Evolutionary conservation across 257 asterid species (phyloP).

Genomic region (Oldenlandia corymbosa): DNA sequence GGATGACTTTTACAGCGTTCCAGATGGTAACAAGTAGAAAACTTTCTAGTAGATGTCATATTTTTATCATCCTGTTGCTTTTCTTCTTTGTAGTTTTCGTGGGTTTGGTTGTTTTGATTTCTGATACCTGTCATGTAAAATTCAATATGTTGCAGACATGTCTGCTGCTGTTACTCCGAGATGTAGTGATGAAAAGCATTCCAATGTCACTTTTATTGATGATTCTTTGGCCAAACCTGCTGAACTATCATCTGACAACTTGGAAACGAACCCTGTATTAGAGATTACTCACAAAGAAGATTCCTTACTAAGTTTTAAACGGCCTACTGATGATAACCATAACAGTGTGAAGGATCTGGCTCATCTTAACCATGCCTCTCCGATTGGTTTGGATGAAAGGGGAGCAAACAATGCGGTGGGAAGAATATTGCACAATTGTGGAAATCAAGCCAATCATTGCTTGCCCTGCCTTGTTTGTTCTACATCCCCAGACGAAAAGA

Average conservation of each 20-base stretch:
- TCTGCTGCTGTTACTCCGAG: slow-evolving; percentile 78
- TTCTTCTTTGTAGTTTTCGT: neutral
- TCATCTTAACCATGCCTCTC: slow-evolving; percentile 19
- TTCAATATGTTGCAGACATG: slow-evolving; percentile 47
- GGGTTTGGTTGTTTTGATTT: slow-evolving; percentile 5
- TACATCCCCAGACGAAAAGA: slow-evolving; percentile 52
- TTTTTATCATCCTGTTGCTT: neutral
- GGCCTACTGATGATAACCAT: slow-evolving; percentile 33
- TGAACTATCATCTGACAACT: slow-evolving; percentile 16
- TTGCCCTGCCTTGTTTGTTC: slow-evolving; percentile 85
- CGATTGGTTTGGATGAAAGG: slow-evolving; percentile 25
- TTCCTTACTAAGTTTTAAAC: slow-evolving; percentile 33
- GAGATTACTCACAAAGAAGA: slow-evolving; percentile 13
- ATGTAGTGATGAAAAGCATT: slow-evolving; percentile 38
- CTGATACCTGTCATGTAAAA: neutral
- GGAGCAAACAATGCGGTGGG: slow-evolving; percentile 31
- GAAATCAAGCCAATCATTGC: slow-evolving; percentile 49
- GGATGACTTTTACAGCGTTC: slow-evolving; percentile 88
- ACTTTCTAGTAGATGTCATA: neutral
- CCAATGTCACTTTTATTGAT: slow-evolving; percentile 14
- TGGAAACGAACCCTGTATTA: slow-evolving; percentile 14
- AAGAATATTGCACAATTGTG: slow-evolving; percentile 42
- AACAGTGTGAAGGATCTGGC: slow-evolving; percentile 34
- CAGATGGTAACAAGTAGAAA: slow-evolving; percentile 58
- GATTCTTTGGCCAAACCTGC: slow-evolving; percentile 13